Percentiles rank a stretch among this genome's conserved stretches.
Evolutionary conservation across 139 green algal species (phyloP).

Genomic region (Chlorella vulgaris): DNA sequence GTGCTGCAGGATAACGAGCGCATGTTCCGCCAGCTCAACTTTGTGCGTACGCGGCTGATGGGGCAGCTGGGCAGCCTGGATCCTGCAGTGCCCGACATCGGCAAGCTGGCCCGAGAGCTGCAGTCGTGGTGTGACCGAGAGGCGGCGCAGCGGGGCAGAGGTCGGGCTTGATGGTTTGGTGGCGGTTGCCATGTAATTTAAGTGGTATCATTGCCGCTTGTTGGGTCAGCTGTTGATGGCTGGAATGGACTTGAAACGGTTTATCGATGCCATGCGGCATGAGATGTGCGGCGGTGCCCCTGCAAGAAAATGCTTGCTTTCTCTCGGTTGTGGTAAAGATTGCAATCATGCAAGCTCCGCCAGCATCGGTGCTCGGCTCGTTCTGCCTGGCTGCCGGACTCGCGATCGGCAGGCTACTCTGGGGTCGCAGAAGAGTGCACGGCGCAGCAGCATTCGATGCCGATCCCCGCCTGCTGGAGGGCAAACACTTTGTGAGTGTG

Average conservation of each 20-base stretch:
- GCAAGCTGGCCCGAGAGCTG: constrained; percentile 35
- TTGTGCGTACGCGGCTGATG: constrained; percentile 9
- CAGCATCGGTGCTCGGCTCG: neutral
- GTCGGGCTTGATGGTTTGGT: neutral
- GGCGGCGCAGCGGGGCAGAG: neutral
- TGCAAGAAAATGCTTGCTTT: neutral
- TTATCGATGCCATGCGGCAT: too few relatives aligned
- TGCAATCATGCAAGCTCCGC: neutral
- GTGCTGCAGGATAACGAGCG: constrained; percentile 24
- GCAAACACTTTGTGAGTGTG: neutral
- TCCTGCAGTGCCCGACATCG: constrained; percentile 12
- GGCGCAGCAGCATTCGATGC: neutral
- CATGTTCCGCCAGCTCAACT: constrained; percentile 37
- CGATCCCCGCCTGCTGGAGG: constrained; percentile 11
- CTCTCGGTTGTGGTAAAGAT: neutral
- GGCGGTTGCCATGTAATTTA: neutral
- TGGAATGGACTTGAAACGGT: too few relatives aligned
- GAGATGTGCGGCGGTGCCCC: too few relatives aligned
- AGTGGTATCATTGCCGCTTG: neutral
- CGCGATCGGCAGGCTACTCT: constrained; percentile 1
- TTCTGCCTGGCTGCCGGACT: constrained; percentile 8
- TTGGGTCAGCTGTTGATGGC: too few relatives aligned
- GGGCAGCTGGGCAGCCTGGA: constrained; percentile 21
- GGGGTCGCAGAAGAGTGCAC: neutral
- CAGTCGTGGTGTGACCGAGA: constrained; percentile 27